Conservation (phyloP, 1,139 yeast genomes). For the Kluyveromyces sp. region DNA sequence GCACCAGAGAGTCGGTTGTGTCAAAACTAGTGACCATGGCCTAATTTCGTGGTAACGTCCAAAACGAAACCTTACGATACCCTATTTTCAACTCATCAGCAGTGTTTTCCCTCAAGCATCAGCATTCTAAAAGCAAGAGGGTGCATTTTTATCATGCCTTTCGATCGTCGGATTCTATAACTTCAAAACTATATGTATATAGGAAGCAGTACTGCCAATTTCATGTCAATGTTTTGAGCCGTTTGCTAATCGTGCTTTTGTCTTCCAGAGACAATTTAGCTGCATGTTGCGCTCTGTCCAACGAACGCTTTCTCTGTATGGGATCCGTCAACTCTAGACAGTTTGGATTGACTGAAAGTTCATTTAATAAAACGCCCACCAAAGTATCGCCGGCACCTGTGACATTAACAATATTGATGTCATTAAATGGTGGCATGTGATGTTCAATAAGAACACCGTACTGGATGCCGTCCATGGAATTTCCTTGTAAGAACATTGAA, state of each 20-base stretch:
- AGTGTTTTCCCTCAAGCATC: too few relatives aligned
- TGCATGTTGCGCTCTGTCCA: slow-evolving; percentile 42
- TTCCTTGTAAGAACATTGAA: slow-evolving; percentile 6
- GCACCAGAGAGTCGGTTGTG: slow-evolving; percentile 32
- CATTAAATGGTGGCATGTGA: slow-evolving; percentile 44
- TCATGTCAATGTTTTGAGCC: slow-evolving; percentile 7
- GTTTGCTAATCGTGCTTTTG: slow-evolving; percentile 20
- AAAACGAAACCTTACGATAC: not conserved
- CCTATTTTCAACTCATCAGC: not conserved
- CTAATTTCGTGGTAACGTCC: too few relatives aligned
- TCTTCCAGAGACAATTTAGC: slow-evolving; percentile 38
- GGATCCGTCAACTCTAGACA: slow-evolving; percentile 32
- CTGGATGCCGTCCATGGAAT: slow-evolving; percentile 15
- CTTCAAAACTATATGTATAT: not conserved
- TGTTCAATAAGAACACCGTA: slow-evolving; percentile 59
- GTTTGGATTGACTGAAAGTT: slow-evolving; percentile 27
- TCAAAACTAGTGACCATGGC: slow-evolving; percentile 22
- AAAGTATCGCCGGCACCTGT: slow-evolving; percentile 76
- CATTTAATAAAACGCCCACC: slow-evolving; percentile 42
- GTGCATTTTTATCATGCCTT: not conserved
- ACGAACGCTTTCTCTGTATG: slow-evolving; percentile 2
- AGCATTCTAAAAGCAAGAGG: not conserved
- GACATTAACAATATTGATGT: slow-evolving; percentile 41
- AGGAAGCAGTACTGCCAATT: not conserved
- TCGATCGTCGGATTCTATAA: not conserved